Evolutionary conservation across 305 asterid species (phyloP), one percentile per base, ranked within the genome.

Genomic region (Stenogyne calaminthoides): DNA sequence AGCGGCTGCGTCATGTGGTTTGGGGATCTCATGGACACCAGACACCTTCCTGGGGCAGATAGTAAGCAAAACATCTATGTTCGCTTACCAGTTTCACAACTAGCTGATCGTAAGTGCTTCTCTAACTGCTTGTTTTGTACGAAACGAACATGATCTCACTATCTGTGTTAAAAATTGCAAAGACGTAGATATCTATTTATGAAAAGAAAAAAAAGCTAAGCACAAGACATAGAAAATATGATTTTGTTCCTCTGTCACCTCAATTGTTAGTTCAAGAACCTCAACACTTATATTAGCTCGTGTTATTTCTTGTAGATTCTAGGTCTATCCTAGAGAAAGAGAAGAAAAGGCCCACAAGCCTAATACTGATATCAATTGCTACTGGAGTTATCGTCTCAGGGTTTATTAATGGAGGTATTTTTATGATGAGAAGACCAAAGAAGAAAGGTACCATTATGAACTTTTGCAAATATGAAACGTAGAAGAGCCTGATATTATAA

Each of bases 321-420:
- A 44, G 6, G 16, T 6, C 51, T 4, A 6, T 11, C 51, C 8
- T 54, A 9, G 20, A 47, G 20, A 15, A 47, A 44, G 57, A 36
- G 52, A 65, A 67, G 75, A 67, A 20, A 6, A 6, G 0, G 8
- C 8, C 59, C n/a, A 29, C 9, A 5, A 47, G 34, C 1, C 34
- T 29, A 29, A 29, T 51, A 55, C 7, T 67, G 37, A 60, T 67
- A 39, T 54, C 34, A 37, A 27, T 18, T 18, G 67, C 65, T 15
- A 10, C 51, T 27, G 81, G 81, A 49, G 71, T 77, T 63, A 20
- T 77, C 34, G 29, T 77, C 42, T 57, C 47, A 15, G 42, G 29
- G 47, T 27, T 74, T 6, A 64, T 64, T 42, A 39, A 20, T 34
- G 79, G 77, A 34, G 62, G 57, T 6, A 15, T 64, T 12, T 36